Evolutionary conservation across 2,329 filamentous ascomycete species (phyloP).

Genomic region (Whalleya microplaca): DNA sequence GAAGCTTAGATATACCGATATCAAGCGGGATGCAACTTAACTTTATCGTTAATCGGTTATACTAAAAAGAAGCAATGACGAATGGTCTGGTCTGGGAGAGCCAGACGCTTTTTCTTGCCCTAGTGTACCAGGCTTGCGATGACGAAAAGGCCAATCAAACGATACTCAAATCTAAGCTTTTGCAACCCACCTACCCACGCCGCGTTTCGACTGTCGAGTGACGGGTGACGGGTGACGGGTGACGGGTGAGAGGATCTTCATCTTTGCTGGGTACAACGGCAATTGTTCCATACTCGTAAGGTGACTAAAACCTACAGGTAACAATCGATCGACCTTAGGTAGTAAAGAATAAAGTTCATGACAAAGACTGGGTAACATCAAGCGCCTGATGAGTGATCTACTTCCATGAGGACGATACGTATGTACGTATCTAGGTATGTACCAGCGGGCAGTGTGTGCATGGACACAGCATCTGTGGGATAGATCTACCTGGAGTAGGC

Average conservation of each 20-base stretch:
- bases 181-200: no score
- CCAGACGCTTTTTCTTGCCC: conserved; percentile 1
- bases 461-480: not conserved
- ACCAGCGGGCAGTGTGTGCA: not conserved
- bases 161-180: not conserved
- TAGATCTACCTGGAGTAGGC: not conserved
- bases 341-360: not conserved
- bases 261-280: not conserved
- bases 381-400: not conserved
- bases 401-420: not conserved
- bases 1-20: conserved; percentile 25
- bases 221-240: no score
- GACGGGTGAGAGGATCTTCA: not conserved
- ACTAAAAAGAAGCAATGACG: not conserved
- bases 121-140: no score
- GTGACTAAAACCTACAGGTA: not conserved
- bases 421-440: no score
- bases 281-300: not conserved
- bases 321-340: not conserved
- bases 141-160: not conserved
- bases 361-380: not conserved
- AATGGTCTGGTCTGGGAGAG: conserved; percentile 5
- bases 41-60: conserved; percentile 1
- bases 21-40: conserved; percentile 15
- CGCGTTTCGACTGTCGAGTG: no score